Base-by-base conservation (phyloP, 1,139 yeast genomes). In the Yamadazyma taylorii region DNA sequence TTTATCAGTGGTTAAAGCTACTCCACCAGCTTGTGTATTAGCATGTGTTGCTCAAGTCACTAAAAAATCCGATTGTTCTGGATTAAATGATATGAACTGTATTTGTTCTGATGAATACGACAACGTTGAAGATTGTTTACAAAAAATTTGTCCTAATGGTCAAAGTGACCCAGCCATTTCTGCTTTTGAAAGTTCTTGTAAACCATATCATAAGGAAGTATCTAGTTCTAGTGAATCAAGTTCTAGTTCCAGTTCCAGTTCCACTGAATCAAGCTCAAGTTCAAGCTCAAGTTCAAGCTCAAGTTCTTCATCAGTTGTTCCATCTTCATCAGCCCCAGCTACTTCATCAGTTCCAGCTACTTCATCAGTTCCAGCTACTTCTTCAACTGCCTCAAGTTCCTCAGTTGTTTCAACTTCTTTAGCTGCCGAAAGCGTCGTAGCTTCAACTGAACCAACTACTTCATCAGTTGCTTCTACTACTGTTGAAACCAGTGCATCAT, bases 1-100 rank as follows among this genome's bases (percentile, higher is more conserved):
- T 35, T 63, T 76, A 43, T 71, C 79, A 36, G 58, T 79, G 40
- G 76, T 79, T 38, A 63, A 75, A 35, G 94, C 94, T 41, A 71
- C 92, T 40, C 92, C 96, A 37, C 94, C 94, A 46, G 95, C 96
- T 30, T 88, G 96, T 71, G 69, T 88, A 50, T 73, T 88, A 60
- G 95, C 95, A 33, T 88, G 96, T 76, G 92, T 85, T 42, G 74
- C 85, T 39, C 74, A 79, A 54, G 89, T 84, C 37, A 71, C 78
- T 51, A 76, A 74, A 58, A 69, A 76, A 33, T 63, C 79, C 35
- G 53, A 67, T 33, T 82, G 90, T 61, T 51, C 66, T 41, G 69
- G 80, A 40, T 66, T 86, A 59, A 75, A 75, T 57, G 79, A 81
- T 56, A 68, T 85, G 47, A 52, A 62, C 36, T 86, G 95, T 70